Percentiles rank a stretch among this genome's conserved stretches.
Evolutionary conservation across 2,329 filamentous ascomycete species (phyloP).

Genomic region (Exophiala aquamarina): DNA sequence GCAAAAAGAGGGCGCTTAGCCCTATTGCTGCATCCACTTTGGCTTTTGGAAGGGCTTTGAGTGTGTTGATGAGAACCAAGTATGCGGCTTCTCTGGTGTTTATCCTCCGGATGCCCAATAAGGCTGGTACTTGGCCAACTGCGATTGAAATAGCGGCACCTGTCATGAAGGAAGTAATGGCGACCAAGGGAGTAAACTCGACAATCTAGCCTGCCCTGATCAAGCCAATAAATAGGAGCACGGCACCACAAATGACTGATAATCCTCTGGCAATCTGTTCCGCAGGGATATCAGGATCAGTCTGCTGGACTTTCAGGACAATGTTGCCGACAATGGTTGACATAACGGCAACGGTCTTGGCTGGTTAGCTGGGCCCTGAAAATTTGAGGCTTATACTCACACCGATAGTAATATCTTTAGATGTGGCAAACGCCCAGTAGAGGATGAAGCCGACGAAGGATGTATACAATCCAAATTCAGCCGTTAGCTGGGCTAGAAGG

Average conservation of each 20-base stretch:
- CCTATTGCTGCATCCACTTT: conserved; percentile 82
- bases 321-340: conserved; percentile 87
- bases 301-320: conserved; percentile 61
- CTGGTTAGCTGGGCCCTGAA: too few species aligned
- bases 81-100: conserved; percentile 78
- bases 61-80: conserved; percentile 75
- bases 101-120: conserved; percentile 74
- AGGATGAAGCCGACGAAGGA: conserved; percentile 94
- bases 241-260: conserved; percentile 72
- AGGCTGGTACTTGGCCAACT: conserved; percentile 74
- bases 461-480: conserved; percentile 86
- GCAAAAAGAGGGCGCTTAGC: conserved; percentile 72
- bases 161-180: conserved; percentile 95
- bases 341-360: conserved; percentile 93
- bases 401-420: conserved; percentile 97
- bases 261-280: conserved; percentile 76
- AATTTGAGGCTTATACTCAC: too few species aligned
- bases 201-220: conserved; percentile 84
- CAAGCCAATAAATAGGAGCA: conserved; percentile 77
- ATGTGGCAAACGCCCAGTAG: conserved; percentile 98
- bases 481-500: conserved; percentile 72
- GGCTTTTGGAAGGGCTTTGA: conserved; percentile 68
- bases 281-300: conserved; percentile 55
- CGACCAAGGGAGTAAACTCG: conserved; percentile 85
- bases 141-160: conserved; percentile 89